Base-by-base conservation (phyloP, 2,329 filamentous ascomycete genomes). In the Myotisia sp. region DNA sequence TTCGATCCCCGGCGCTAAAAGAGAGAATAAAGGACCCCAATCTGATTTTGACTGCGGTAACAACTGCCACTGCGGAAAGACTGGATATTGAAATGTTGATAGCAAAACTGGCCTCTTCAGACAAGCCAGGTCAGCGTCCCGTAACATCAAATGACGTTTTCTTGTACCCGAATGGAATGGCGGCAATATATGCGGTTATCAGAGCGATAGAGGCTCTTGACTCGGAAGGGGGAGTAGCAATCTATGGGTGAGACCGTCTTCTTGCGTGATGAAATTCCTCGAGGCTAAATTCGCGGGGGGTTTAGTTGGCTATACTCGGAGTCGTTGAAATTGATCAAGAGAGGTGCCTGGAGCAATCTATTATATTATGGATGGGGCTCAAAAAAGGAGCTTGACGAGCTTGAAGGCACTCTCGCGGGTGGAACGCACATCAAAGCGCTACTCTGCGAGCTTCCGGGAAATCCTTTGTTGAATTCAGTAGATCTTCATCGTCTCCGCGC, bases 361-460 rank as follows among this genome's bases (percentile, higher is more conserved):
- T n/a, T 18, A 13, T 37, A 34, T 35, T 18, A 40, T 23, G 34
- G 33, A 7, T 13, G 26, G 14, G 41, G 41, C n/a, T 41, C 37
- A 7, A 21, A 26, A 16, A 21, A 38, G 16, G 41, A 45, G 22
- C 37, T 45, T 3, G 41, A 43, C 33, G 20, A 42, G 20, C 26
- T 43, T 19, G 38, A 45, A 31, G 29, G 32, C 5, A 40, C 33
- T 26, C 29, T 42, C 9, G 31, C 23, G n/a, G 24, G 23, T 20
- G 41, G 41, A 13, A 26, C 20, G 26, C 33, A 26, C n/a, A 42
- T 45, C 12, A 21, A 28, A 12, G 66, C 64, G 38, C 50, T 64
- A 5, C 63, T 66, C 43, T 55, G 62, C 7, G 71, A 76, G 49
- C 63, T 65, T 36, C 64, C 65, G 2, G 56, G 55, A 9, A 68